Percentiles rank a stretch among this genome's conserved stretches.
Conservation (phyloP, 176 grass and related monocot genomes). For the Paspalum notatum region DNA sequence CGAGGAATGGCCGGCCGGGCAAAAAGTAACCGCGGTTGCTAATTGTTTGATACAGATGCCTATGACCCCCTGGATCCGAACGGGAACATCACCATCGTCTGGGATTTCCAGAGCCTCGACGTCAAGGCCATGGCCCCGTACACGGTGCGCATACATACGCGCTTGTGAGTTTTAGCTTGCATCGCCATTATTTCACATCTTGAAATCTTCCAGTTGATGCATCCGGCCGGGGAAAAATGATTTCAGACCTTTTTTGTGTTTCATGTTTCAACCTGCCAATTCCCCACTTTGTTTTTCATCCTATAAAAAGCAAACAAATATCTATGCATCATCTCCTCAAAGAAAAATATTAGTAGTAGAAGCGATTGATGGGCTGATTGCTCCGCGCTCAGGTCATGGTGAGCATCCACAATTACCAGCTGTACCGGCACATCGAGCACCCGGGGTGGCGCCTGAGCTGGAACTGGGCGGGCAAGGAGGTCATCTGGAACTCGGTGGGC, state of each 20-base stretch:
- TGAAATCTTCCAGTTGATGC: neutral
- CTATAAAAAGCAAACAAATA: no score
- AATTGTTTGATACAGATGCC: conserved; percentile 39
- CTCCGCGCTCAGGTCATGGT: conserved; percentile 50
- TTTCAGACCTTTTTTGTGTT: neutral
- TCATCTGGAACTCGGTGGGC: conserved; percentile 50
- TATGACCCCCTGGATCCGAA: conserved; percentile 75
- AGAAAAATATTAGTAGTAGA: neutral
- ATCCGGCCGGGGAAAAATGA: neutral
- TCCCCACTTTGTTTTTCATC: no score
- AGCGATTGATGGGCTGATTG: neutral
- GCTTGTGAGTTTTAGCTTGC: conserved; percentile 29
- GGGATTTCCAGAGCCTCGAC: conserved; percentile 53
- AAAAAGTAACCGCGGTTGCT: neutral
- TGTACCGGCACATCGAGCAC: conserved; percentile 74
- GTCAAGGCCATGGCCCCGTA: neutral
- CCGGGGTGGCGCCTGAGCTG: conserved; percentile 81
- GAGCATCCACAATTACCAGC: conserved; percentile 75
- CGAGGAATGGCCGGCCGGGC: neutral
- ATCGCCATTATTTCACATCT: neutral
- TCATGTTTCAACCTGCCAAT: neutral
- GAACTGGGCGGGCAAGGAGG: conserved; percentile 56
- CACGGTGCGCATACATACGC: conserved; percentile 47
- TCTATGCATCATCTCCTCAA: no score
- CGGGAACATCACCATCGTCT: conserved; percentile 69